These are phyloP conservation scores for Rhizopogon vinicolor DNA, from an alignment of 768 basidiomycete species.

Conservation along the genomic window DNA sequence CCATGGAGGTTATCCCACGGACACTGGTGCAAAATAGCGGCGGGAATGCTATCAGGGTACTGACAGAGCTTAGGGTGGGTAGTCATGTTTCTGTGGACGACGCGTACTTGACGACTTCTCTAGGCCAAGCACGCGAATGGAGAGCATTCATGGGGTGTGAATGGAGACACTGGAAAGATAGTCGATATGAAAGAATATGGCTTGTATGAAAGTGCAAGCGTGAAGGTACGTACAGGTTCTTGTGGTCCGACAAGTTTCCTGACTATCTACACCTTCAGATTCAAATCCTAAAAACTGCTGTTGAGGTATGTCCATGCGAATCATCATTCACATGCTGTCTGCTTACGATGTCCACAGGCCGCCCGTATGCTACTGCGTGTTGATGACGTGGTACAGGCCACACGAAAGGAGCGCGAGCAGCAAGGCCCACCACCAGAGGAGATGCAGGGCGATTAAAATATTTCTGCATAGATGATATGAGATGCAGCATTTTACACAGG, in stretches of 20 bases:
- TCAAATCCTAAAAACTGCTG: constrained; percentile 95
- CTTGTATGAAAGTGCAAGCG: constrained; percentile 91
- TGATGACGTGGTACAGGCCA: constrained; percentile 92
- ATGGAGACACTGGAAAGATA: constrained; percentile 94
- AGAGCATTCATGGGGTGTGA: constrained; percentile 88
- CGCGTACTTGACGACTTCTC: not conserved
- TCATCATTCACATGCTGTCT: not conserved
- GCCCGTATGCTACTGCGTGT: constrained; percentile 89
- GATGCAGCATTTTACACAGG: not conserved
- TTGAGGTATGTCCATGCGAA: constrained; percentile 55
- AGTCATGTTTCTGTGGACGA: not conserved
- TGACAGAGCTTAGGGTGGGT: constrained; percentile 89
- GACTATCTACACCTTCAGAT: constrained; percentile 41
- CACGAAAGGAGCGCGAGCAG: constrained; percentile 66
- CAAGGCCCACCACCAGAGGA: constrained; percentile 51
- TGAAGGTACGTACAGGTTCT: constrained; percentile 56
- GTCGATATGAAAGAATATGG: constrained; percentile 96
- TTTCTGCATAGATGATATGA: not conserved
- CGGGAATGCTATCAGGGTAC: constrained; percentile 87
- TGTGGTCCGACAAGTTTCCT: not conserved
- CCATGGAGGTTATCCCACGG: constrained; percentile 95
- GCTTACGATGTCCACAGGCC: constrained; percentile 40
- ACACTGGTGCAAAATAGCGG: constrained; percentile 94
- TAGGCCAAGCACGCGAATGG: constrained; percentile 95
- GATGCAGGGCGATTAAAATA: constrained; percentile 30